Evolutionary conservation across 345 rosid genomes (phyloP).

Genomic region (Eucalyptus globulus): DNA sequence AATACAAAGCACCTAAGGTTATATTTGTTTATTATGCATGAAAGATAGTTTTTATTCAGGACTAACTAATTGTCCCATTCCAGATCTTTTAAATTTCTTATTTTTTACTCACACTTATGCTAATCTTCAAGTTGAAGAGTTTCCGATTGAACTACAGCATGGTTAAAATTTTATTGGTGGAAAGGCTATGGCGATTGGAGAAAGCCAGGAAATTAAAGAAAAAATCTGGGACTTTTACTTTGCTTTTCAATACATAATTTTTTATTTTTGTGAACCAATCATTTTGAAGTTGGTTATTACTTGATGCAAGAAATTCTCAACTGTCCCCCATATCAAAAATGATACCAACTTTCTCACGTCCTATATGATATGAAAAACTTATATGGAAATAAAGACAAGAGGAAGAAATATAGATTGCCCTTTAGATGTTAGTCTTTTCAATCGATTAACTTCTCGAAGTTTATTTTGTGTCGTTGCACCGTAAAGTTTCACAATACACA

Average conservation of each 20-base stretch:
- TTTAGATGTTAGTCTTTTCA: background rate
- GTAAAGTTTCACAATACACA: no score
- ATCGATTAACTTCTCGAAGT: no score
- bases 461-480: background rate
- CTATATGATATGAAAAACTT: background rate
- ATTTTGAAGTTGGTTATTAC: background rate
- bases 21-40: background rate
- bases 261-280: background rate
- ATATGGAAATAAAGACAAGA: background rate
- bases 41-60: background rate
- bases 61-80: background rate
- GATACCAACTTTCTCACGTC: background rate
- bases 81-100: background rate
- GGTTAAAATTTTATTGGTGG: background rate
- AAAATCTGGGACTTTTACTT: background rate
- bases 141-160: background rate
- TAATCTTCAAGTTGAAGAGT: background rate
- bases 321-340: background rate
- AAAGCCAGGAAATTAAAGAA: background rate
- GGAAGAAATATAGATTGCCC: background rate
- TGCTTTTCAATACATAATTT: background rate
- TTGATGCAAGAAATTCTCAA: background rate
- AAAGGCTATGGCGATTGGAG: background rate
- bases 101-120: background rate
- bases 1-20: no score